A percentile compares a stretch with the other conserved stretches of the same genome.
These are phyloP conservation scores for Aspergillus aculeatus DNA, from an alignment of 2,329 filamentous ascomycete species.

Conservation along the genomic window DNA sequence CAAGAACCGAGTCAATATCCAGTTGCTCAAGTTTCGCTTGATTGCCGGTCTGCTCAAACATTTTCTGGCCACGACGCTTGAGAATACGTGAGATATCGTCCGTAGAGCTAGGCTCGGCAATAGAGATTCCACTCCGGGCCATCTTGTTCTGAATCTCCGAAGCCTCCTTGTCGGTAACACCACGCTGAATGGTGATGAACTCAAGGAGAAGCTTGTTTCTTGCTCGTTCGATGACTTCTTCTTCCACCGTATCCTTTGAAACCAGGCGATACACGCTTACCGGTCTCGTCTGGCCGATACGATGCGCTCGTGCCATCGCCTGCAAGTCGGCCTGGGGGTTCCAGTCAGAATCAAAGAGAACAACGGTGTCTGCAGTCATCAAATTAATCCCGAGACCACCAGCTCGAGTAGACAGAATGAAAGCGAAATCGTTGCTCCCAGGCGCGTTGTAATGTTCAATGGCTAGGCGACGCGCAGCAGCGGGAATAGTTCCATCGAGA, in stretches of 20 bases:
- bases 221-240: constrained; percentile 93
- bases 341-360: constrained; percentile 95
- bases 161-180: constrained; percentile 89
- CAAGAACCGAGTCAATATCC: constrained; percentile 94
- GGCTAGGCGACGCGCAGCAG: constrained; percentile 81
- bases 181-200: constrained; percentile 94
- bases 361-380: constrained; percentile 97
- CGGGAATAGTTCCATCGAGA: constrained; percentile 90
- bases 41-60: constrained; percentile 97
- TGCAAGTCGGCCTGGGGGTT: constrained; percentile 97
- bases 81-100: constrained; percentile 96
- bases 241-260: constrained; percentile 96
- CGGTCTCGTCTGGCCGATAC: constrained; percentile 93
- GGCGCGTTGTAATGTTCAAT: constrained; percentile 99
- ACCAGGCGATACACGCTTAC: constrained; percentile 96
- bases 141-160: constrained; percentile 82
- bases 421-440: constrained; percentile 92
- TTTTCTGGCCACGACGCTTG: constrained; percentile 96
- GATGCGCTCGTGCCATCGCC: constrained; percentile 96
- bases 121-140: constrained; percentile 56
- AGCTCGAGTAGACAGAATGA: constrained; percentile 89
- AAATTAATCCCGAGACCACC: constrained; percentile 98
- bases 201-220: constrained; percentile 97
- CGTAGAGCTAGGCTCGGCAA: constrained; percentile 79
- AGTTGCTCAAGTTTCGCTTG: constrained; percentile 95